Base-by-base conservation (phyloP, 306 rosid species). In the Dicorynia guianensis region DNA sequence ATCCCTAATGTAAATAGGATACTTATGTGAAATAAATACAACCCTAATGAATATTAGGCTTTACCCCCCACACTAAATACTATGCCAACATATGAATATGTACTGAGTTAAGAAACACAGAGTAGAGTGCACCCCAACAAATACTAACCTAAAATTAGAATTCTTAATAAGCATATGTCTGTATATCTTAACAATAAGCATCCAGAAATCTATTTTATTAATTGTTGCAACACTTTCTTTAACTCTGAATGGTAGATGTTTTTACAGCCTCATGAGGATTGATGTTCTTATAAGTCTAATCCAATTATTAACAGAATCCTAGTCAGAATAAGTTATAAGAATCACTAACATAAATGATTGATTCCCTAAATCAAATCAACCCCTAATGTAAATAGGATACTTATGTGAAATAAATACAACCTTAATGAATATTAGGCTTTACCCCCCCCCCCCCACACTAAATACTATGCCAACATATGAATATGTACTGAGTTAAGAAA, bases 1-100 rank as follows among this genome's bases (percentile, higher is more conserved):
- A 72, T 35, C 60, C 59, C 59, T 72, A 60, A 47, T 46, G 47
- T 39, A 46, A 58, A 15, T 58, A 33, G 17, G 54, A 11, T 34
- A 25, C 46, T 19, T 15, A 39, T 30, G 18, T 19, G 75, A 39
- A 42, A 35, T 25, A 33, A 25, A 25, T n/a, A 72, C 15, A 30
- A 47, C 59, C 38, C 18, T 33, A 4, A 40, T 34, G 14, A 47
- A 47, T 59, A 60, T 55, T 60, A 35, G 60, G 63, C 30, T n/a
- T n/a, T n/a, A n/a, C n/a, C n/a, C n/a, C n/a, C n/a, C n/a, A n/a
- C n/a, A n/a, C n/a, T n/a, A n/a, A n/a, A n/a, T n/a, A n/a, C n/a
- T n/a, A n/a, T n/a, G n/a, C n/a, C n/a, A n/a, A n/a, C n/a, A n/a
- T n/a, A n/a, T n/a, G n/a, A n/a, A n/a, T n/a, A n/a, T n/a, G n/a